Base-by-base conservation (phyloP, 805 yeast species). In the Saccharomyces paradoxus region DNA sequence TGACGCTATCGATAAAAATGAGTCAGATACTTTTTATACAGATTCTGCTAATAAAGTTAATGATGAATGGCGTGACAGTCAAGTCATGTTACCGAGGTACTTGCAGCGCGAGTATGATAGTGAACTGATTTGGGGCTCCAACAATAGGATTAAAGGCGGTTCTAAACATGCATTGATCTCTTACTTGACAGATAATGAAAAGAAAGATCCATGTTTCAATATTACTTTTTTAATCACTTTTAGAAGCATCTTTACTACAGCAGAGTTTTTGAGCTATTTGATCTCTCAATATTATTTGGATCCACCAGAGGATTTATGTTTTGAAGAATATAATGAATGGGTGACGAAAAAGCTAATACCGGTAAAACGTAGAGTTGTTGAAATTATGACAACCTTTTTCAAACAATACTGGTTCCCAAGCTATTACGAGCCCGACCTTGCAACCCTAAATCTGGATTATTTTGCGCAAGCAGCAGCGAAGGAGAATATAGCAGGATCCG, bases 281-380 rank as follows among this genome's bases (percentile, higher is more conserved):
- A 77, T 86, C 29, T 76, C 77, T 29, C 74, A 94, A 53, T 91
- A 82, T 70, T 77, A 82, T 53, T 71, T 81, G n/a, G 80, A 80
- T 56, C 92, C 96, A n/a, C 96, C 96, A 0, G 96, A 87, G 63
- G 96, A 94, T 0, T 71, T 91, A 54, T 81, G 87, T 55, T 86
- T 81, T 63, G 94, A 86, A 56, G 95, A 88, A 62, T 87, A 86
- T 67, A 80, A 81, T 46, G 69, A 77, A 9, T 89, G 96, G 96
- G 76, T 81, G 7, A 79, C 81, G 30, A 79, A 79, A 63, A 88
- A 87, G 61, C 81, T 83, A 55, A 75, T 74, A 55, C 88, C 87
- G 0, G 82, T 86, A 41, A 79, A 89, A 53, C 60, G 77, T 17
- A 75, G 86, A 53, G 86, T 86, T 7, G 74, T 86, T 55, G 79